These are phyloP conservation scores for Raffaelea ambrosiae DNA, from an alignment of 2,329 filamentous ascomycete species.

Conservation along the genomic window DNA sequence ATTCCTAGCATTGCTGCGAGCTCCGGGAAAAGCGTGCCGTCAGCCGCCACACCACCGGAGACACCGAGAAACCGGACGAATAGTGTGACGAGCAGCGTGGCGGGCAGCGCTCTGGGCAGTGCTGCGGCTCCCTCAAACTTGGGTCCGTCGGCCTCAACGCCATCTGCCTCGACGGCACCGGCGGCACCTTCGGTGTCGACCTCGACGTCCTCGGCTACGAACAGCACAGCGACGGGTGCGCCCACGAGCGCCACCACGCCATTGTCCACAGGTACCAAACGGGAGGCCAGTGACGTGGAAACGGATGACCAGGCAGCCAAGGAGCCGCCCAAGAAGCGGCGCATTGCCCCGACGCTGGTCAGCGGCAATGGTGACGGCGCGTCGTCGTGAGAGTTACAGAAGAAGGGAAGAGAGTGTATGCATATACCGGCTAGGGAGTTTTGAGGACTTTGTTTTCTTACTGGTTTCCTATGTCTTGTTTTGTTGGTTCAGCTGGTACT, in stretches of 20 bases:
- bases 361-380: not conserved
- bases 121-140: not conserved
- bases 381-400: not conserved
- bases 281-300: constrained; percentile 47
- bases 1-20: constrained; percentile 68
- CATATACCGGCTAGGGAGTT: not conserved
- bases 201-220: too few relatives aligned
- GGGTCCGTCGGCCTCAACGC: not conserved
- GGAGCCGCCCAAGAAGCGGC: constrained; percentile 54
- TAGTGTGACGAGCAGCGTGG: constrained; percentile 33
- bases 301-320: constrained; percentile 28
- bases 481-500: not conserved
- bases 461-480: not conserved
- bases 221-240: constrained; percentile 2
- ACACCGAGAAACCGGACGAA: constrained; percentile 62
- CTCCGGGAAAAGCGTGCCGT: constrained; percentile 43
- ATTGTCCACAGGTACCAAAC: constrained; percentile 35
- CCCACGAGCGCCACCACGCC: too few relatives aligned
- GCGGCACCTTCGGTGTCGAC: not conserved
- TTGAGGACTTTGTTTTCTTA: not conserved
- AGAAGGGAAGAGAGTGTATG: not conserved
- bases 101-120: constrained; percentile 41
- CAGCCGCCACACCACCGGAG: constrained; percentile 69
- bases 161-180: not conserved
- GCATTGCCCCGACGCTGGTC: constrained; percentile 61